These are phyloP conservation scores for Linnemannia schmuckeri DNA, from an alignment of 192 early-diverging fungal genomes.

Conservation along the genomic window DNA sequence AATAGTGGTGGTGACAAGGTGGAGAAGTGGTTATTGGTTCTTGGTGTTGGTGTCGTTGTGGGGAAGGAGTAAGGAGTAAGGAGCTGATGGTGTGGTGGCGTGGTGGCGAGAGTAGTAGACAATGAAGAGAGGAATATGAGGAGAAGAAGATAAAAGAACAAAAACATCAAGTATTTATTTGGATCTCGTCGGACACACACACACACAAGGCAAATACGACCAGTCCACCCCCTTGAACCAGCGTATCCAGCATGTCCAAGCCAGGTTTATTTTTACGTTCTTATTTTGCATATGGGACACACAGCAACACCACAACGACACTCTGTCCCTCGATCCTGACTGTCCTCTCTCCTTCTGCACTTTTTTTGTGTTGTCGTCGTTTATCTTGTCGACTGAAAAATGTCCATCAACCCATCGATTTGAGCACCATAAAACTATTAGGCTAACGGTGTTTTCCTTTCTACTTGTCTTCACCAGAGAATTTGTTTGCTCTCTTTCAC, in stretches of 20 bases:
- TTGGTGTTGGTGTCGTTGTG: not conserved
- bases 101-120: not conserved
- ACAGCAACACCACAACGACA: not conserved
- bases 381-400: not conserved
- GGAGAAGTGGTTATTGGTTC: not conserved
- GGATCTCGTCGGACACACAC: not conserved
- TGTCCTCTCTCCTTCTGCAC: not conserved
- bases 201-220: not conserved
- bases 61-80: not conserved
- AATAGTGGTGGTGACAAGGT: not conserved
- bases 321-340: not conserved
- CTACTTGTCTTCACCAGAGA: too few relatives aligned
- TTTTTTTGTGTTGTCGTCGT: not conserved
- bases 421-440: too few relatives aligned
- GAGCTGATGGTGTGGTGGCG: not conserved
- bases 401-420: too few relatives aligned
- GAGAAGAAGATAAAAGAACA: constrained; percentile 11
- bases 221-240: not conserved
- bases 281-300: not conserved
- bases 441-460: too few relatives aligned
- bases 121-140: constrained; percentile 1
- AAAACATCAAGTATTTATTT: not conserved
- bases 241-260: not conserved
- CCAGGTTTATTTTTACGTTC: not conserved
- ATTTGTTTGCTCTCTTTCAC: too few relatives aligned